These are phyloP conservation scores for Lipomyces starkeyi DNA, from an alignment of 805 yeast species.

Conservation along the genomic window DNA sequence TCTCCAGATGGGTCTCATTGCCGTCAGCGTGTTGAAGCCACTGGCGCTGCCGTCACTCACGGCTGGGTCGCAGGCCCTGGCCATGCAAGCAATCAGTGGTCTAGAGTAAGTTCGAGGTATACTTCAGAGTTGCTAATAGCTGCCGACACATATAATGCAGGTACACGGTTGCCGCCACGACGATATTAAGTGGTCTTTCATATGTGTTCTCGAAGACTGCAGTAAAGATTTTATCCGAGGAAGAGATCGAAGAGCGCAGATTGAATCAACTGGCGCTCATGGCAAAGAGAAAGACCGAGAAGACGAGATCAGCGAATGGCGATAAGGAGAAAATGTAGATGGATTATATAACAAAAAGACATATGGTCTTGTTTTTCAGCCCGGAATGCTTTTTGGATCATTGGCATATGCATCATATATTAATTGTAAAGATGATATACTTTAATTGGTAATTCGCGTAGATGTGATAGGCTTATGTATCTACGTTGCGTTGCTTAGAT, in stretches of 20 bases:
- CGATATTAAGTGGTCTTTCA: conserved; percentile 76
- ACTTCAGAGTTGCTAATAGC: background rate
- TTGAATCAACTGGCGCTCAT: conserved; percentile 29
- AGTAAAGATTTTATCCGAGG: conserved; percentile 55
- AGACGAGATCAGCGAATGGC: background rate
- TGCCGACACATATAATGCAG: conserved; percentile 50
- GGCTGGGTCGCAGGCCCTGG: conserved; percentile 42
- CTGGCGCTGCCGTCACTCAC: conserved; percentile 51
- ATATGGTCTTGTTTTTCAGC: background rate
- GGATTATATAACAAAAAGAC: background rate
- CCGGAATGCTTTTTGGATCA: background rate
- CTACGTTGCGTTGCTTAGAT: too few relatives aligned
- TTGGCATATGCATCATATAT: background rate
- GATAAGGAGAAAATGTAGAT: background rate
- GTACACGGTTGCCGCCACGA: conserved; percentile 68
- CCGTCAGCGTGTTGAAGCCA: conserved; percentile 62
- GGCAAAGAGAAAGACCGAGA: background rate
- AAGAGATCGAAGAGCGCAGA: conserved; percentile 40
- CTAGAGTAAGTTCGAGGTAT: conserved; percentile 24
- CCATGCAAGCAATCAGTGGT: conserved; percentile 38
- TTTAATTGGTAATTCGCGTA: background rate
- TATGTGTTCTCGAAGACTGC: conserved; percentile 76
- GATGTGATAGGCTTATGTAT: too few relatives aligned
- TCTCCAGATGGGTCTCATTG: conserved; percentile 89
- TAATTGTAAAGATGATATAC: background rate